Conservation (phyloP, 2,329 filamentous ascomycete species). For the Botryosphaeria dothidea region DNA sequence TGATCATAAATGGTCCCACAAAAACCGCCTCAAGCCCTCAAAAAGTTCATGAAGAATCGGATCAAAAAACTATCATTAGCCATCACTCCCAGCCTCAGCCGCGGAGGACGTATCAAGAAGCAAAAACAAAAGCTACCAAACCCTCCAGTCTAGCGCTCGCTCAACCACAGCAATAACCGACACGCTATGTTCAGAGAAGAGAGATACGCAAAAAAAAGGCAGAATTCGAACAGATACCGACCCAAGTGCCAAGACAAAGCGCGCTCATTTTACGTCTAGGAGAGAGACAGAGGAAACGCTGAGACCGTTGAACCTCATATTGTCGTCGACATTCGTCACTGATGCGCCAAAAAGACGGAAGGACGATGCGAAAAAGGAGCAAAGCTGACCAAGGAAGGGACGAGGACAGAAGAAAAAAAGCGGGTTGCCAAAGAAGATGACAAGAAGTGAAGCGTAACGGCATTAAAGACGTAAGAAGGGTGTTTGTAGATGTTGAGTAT, state of each 20-base stretch:
- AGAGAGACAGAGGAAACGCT: neutral
- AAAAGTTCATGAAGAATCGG: too few relatives aligned
- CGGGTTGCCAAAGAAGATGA: neutral
- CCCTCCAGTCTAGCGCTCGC: neutral
- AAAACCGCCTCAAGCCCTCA: too few relatives aligned
- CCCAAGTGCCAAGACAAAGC: neutral
- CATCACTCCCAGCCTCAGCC: neutral
- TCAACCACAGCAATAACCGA: neutral
- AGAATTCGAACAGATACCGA: neutral
- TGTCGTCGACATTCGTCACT: neutral
- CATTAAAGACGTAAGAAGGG: slow-evolving; percentile 8
- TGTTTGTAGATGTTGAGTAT: slow-evolving; percentile 4
- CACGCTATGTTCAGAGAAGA: neutral
- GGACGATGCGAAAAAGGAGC: neutral
- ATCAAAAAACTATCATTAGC: too few relatives aligned
- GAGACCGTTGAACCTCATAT: neutral
- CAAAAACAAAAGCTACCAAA: neutral
- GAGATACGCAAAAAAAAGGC: neutral
- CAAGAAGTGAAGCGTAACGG: neutral
- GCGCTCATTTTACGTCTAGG: neutral
- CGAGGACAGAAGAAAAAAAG: neutral
- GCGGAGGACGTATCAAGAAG: neutral
- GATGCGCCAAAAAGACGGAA: neutral
- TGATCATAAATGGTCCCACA: too few relatives aligned
- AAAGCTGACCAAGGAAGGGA: neutral